Percentiles rank a stretch among this genome's conserved stretches.
Evolutionary conservation across 495 filamentous ascomycete species (phyloP).

Genomic region (Trypethelium eluteriae): DNA sequence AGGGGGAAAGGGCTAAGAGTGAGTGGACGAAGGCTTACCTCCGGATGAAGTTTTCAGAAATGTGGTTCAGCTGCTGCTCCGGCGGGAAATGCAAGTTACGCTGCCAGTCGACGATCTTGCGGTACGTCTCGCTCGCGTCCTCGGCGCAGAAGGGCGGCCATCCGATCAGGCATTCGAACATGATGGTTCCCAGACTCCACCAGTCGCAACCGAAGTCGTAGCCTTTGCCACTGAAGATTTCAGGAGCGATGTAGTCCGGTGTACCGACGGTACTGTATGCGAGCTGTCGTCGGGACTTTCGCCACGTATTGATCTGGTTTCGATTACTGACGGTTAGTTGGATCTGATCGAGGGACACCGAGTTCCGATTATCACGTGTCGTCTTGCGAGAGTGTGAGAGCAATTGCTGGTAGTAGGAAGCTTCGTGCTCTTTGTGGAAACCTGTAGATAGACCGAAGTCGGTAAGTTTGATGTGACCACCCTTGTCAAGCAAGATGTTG

Average conservation of each 20-base stretch:
- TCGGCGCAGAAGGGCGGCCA: slow-evolving; percentile 99
- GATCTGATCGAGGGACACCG: slow-evolving; percentile 93
- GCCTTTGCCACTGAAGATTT: slow-evolving; percentile 93
- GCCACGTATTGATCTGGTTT: slow-evolving; percentile 95
- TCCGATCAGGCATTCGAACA: slow-evolving; percentile 98
- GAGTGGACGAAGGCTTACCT: slow-evolving; percentile 45
- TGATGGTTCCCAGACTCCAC: slow-evolving; percentile 98
- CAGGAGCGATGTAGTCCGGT: slow-evolving; percentile 96
- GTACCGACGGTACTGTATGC: slow-evolving; percentile 98
- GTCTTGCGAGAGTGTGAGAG: slow-evolving; percentile 59
- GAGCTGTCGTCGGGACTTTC: slow-evolving; percentile 87
- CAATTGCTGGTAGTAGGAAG: slow-evolving; percentile 96
- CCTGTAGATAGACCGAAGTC: slow-evolving; percentile 98
- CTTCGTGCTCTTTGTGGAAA: slow-evolving; percentile 95
- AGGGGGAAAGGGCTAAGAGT: not conserved
- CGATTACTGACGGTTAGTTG: slow-evolving; percentile 97
- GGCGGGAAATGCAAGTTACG: slow-evolving; percentile 94
- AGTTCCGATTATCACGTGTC: slow-evolving; percentile 68
- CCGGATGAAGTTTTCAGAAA: slow-evolving; percentile 81
- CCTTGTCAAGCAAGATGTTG: slow-evolving; percentile 92
- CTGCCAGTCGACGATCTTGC: slow-evolving; percentile 98
- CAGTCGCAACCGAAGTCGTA: slow-evolving; percentile 97
- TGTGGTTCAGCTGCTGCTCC: slow-evolving; percentile 76
- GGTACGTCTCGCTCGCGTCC: slow-evolving; percentile 93
- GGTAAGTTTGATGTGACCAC: slow-evolving; percentile 95